Evolutionary conservation across 768 basidiomycete genomes (phyloP).

Genomic region (Panellus pusillus): DNA sequence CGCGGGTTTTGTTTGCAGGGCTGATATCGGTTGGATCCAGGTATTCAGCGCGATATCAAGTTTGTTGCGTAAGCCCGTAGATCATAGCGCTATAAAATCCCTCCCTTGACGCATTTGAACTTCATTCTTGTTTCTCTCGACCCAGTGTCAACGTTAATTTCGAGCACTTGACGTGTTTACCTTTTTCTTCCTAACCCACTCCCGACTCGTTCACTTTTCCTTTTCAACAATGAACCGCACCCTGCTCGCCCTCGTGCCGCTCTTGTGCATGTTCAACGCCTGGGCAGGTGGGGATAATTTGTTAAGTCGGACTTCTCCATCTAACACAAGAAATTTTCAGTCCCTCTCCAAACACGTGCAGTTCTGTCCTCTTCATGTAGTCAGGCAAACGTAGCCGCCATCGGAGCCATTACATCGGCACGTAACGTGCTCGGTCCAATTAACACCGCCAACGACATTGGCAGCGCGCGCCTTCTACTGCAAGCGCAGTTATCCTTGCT

Average conservation of each 20-base stretch:
- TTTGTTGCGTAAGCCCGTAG: no score
- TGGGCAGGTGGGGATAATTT: not conserved
- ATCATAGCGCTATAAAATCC: no score
- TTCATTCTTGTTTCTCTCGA: not conserved
- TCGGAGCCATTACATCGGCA: not conserved
- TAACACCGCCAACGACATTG: slow-evolving; percentile 8
- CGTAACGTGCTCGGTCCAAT: not conserved
- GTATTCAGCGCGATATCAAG: no score
- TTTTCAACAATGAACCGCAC: not conserved
- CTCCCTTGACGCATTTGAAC: no score
- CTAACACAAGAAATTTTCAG: not conserved
- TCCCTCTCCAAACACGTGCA: slow-evolving; percentile 1
- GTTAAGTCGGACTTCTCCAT: not conserved
- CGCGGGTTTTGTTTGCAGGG: no score
- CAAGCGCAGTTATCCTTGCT: slow-evolving; percentile 9
- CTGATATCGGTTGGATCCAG: no score
- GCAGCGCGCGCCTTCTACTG: slow-evolving; percentile 2
- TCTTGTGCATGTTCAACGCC: slow-evolving; percentile 3
- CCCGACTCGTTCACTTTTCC: not conserved
- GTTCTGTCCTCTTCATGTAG: not conserved
- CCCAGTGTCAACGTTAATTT: not conserved
- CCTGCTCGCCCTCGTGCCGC: not conserved
- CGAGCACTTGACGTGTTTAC: not conserved
- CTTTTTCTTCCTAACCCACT: not conserved
- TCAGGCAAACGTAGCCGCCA: not conserved